Evolutionary conservation across 2,329 filamentous ascomycete species (phyloP), one percentile per base, ranked within the genome.

Genomic region (Cercospora beticola): DNA sequence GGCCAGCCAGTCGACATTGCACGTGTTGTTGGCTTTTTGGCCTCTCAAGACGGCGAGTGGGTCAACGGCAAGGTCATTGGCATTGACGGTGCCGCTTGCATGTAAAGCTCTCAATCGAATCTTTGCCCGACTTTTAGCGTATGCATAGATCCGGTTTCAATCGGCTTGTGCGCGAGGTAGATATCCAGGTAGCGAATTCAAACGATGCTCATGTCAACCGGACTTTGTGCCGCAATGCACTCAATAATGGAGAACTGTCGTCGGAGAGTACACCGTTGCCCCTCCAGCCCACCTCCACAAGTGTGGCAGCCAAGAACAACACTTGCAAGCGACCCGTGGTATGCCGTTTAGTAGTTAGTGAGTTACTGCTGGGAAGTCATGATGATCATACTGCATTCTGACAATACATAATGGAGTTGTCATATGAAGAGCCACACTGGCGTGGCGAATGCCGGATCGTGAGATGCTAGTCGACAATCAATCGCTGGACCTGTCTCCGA

Each of bases 1-100:
- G 88, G 88, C 72, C 87, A 90, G 71, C 88, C 88, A 67, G 86
- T 89, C 76, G 89, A 90, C 77, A 87, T 91, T 77, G 89, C 88
- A 70, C 86, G 88, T 70, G 87, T 89, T 18, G 88, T 89, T 66
- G 87, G 85, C 81, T 82, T 87, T 83, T 74, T 89, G 79, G 77
- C 87, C 74, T 79, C 86, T 78, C 80, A 89, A 82, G 80, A 88
- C 79, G 78, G 87, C 78, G 82, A 89, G 76, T 85, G 77, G 84
- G 81, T 85, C 69, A 85, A 85, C 76, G 83, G 83, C 76, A 85
- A 85, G 81, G 82, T 85, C 76, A 83, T 85, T 71, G 83, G 83
- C 70, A 83, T 83, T 67, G 79, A 80, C 68, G 79, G 79, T 65
- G 78, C 78, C 64, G 78, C 78, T 56, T 80, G 78, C 76, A 80